Evolutionary conservation across 164 flowering plant species (phyloP), one percentile per base, ranked within the genome.

Genomic region (Magnolia sinica): DNA sequence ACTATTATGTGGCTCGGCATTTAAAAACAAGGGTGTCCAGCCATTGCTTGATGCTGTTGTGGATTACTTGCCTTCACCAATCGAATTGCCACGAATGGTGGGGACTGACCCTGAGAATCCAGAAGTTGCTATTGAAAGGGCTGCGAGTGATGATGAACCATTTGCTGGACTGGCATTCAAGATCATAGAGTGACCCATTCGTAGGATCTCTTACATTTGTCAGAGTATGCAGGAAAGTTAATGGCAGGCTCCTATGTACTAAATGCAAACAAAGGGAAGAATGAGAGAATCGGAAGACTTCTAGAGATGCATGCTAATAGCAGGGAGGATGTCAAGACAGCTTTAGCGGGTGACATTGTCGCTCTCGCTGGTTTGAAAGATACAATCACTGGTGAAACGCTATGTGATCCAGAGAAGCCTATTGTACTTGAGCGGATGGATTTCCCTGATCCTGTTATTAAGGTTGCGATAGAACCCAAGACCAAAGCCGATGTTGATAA

Each of bases 231-330:
- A 3, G 99, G 98, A 73, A 89, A 86, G 83, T 83, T 94, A 63
- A 20, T 70, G 27, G 94, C 97, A 6, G 97, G 98, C 24, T 91
- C 98, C 68, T 94, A 92, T 83, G 92, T 92, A 18, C 82, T 91
- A 67, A 96, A 96, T 86, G 84, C 98, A 68, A 92, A 94, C 87
- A 96, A 96, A 80, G 97, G 93, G 65, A 96, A 88, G 86, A 96
- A 89, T 73, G 99, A 96, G 81, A 87, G 99, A 80, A 91, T 96
- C 73, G 97, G 99, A 45, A 88, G 99, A 78, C 94, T 96, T 76
- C 74, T 96, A 45, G 97, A 96, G 82, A 96, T 92, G 99, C 99
- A 96, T 82, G 98, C 99, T 68, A 96, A 94, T 83, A 92, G 97
- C 81, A 87, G 97, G 79, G 98, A 92, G 84, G 99, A 96, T 74